Evolutionary conservation across 2,329 filamentous ascomycete genomes (phyloP).

Genomic region (Daldinia sp.): DNA sequence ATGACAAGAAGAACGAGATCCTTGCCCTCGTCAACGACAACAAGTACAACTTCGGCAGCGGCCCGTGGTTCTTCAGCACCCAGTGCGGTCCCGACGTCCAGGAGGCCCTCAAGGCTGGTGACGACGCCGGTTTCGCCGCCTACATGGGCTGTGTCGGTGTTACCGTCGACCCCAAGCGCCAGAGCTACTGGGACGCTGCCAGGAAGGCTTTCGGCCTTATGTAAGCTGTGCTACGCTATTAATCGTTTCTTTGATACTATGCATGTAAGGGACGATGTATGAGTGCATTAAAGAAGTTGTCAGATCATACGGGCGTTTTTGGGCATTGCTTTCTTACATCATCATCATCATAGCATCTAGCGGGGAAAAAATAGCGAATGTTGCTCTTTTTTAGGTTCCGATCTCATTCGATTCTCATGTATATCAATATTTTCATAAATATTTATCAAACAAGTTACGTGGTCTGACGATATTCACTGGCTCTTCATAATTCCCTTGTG

Average conservation of each 20-base stretch:
- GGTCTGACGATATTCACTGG: neutral
- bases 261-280: neutral
- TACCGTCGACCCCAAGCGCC: slow-evolving; percentile 50
- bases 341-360: slow-evolving; percentile 10
- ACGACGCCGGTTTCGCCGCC: slow-evolving; percentile 57
- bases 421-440: slow-evolving; percentile 1
- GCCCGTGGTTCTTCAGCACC: slow-evolving; percentile 63
- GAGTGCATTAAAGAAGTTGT: neutral
- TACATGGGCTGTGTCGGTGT: slow-evolving; percentile 65
- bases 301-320: slow-evolving; percentile 16
- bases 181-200: slow-evolving; percentile 59
- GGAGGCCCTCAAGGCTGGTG: slow-evolving; percentile 52
- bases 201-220: slow-evolving; percentile 61
- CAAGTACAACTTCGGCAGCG: slow-evolving; percentile 66
- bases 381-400: slow-evolving; percentile 1
- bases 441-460: neutral
- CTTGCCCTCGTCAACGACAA: slow-evolving; percentile 61
- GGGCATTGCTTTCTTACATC: slow-evolving; percentile 3
- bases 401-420: slow-evolving; percentile 7
- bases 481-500: neutral
- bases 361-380: neutral
- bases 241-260: neutral
- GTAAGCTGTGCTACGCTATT: slow-evolving; percentile 14
- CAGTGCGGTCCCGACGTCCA: slow-evolving; percentile 57
- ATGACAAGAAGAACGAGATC: slow-evolving; percentile 55